These are phyloP conservation scores for Colletotrichum sp. DNA, from an alignment of 2,329 filamentous ascomycete genomes.

Conservation along the genomic window DNA sequence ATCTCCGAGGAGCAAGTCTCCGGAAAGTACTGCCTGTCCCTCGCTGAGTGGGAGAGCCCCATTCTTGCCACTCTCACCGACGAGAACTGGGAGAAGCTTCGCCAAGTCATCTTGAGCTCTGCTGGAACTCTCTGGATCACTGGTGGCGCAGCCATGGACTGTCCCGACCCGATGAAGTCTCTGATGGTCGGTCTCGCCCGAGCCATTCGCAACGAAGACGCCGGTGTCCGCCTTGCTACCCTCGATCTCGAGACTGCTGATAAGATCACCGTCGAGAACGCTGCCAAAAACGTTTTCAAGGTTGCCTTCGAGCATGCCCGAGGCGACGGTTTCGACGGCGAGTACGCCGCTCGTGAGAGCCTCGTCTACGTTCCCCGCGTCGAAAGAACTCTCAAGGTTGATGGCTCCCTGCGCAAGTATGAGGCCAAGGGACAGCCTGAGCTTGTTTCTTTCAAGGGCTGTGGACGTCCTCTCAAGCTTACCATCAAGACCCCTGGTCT, in stretches of 20 bases:
- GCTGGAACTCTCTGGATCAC: constrained; percentile 18
- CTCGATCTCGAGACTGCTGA: constrained; percentile 5
- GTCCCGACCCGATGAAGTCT: constrained; percentile 7
- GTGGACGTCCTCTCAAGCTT: constrained; percentile 22
- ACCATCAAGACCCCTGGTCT: constrained; percentile 24
- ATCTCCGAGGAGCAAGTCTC: not conserved
- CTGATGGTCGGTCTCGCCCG: constrained; percentile 18
- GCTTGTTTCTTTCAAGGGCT: constrained; percentile 1
- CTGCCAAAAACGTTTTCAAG: not conserved
- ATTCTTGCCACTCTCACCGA: not conserved
- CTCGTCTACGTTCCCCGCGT: constrained; percentile 8
- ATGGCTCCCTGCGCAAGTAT: not conserved
- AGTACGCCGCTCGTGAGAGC: not conserved
- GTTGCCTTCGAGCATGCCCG: not conserved
- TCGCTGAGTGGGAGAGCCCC: constrained; percentile 6
- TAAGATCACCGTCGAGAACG: not conserved
- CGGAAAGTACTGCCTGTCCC: constrained; percentile 5
- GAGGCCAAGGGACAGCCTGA: constrained; percentile 14
- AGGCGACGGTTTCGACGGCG: not conserved
- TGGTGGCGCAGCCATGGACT: constrained; percentile 14
- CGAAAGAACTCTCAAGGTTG: not conserved
- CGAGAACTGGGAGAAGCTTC: constrained; percentile 5
- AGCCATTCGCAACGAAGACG: constrained; percentile 23
- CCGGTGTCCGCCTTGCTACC: constrained; percentile 8
- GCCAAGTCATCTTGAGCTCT: constrained; percentile 1